Evolutionary conservation across 2,329 filamentous ascomycete genomes (phyloP), one percentile per base, ranked within the genome.

Genomic region (Dothidotthia symphoricarpi): DNA sequence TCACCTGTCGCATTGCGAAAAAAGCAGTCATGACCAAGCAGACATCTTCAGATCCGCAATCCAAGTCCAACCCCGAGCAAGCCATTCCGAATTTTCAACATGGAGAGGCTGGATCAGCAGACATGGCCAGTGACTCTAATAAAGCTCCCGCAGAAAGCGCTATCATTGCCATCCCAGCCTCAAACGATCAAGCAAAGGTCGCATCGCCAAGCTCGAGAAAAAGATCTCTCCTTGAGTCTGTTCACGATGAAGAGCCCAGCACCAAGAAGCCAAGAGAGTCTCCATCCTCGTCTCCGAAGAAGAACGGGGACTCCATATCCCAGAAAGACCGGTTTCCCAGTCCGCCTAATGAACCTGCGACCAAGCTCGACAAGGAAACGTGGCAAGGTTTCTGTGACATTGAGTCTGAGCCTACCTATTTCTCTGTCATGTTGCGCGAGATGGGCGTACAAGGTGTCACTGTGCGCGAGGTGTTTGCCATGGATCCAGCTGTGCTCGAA

Each of bases 401-500:
- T 33, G 89, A 95, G 67, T 95, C 88, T 6, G 89, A 96, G 46
- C 90, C 90, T 6, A 88, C 88, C 67, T 68, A 78, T 54, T 96
- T 97, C 72, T 93, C 89, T 55, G 80, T 82, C 26, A 91, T 97
- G 63, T 74, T 97, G 3, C 76, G 78, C 24, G 82, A 89, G 32
- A 81, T 93, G 43, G 89, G 89, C 15, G 85, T 93, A 4, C 71
- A 77, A 39, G 79, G 82, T 34, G 77, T 89, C 42, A 85, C 82
- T 49, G 78, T 91, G 1, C 80, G 86, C 43, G 90, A 97, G 60
- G 74, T 95, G 1, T 80, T 88, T 43, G 75, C 77, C 24, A 70
- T 95, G 13, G 87, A 94, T 39, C 75, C 45, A 26, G 42, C 46
- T 16, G 24, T 59, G 15, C 39, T 51, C 14, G 33, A 41, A 8